phyloP scores from a whole-genome alignment of 2,329 filamentous ascomycete species.

The Ophiosphaerella herpotricha region DNA sequence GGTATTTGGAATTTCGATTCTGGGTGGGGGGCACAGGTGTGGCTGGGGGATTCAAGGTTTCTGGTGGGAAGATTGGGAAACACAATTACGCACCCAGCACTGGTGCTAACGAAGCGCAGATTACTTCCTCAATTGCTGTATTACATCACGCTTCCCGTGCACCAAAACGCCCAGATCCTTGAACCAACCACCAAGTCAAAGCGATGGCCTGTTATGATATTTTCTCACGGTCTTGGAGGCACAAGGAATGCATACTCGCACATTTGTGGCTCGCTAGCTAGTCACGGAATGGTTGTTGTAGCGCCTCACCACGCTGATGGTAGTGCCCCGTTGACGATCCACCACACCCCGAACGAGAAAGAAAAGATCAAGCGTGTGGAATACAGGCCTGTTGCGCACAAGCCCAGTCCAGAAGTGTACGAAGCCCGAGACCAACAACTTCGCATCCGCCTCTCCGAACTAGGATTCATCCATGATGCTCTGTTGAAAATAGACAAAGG shows the following conservation, averaged over 20 bases:
- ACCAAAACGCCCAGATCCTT: slow-evolving; percentile 71
- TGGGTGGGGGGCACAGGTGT: too few relatives aligned
- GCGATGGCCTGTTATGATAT: slow-evolving; percentile 80
- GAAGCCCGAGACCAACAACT: slow-evolving; percentile 72
- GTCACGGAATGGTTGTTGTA: slow-evolving; percentile 78
- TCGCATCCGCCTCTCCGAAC: slow-evolving; percentile 76
- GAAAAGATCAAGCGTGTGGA: slow-evolving; percentile 48
- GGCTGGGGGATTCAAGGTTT: too few relatives aligned
- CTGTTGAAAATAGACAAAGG: slow-evolving; percentile 68
- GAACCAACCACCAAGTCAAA: slow-evolving; percentile 51
- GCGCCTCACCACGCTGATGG: slow-evolving; percentile 85
- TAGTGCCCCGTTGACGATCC: slow-evolving; percentile 73
- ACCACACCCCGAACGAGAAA: slow-evolving; percentile 62
- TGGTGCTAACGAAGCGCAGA: slow-evolving; percentile 44
- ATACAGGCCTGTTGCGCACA: slow-evolving; percentile 61
- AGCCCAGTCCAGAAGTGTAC: slow-evolving; percentile 68
- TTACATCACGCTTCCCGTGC: slow-evolving; percentile 72
- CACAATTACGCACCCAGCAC: too few relatives aligned
- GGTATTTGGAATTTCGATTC: too few relatives aligned
- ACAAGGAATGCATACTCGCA: slow-evolving; percentile 86
- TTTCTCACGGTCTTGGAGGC: slow-evolving; percentile 84
- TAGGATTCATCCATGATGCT: slow-evolving; percentile 72
- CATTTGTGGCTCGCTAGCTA: slow-evolving; percentile 75
- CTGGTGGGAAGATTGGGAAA: too few relatives aligned
- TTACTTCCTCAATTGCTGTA: slow-evolving; percentile 73